Percentiles rank a stretch among this genome's conserved stretches.
These are phyloP conservation scores for Nemania sp. DNA, from an alignment of 2,329 filamentous ascomycete genomes.

Conservation along the genomic window DNA sequence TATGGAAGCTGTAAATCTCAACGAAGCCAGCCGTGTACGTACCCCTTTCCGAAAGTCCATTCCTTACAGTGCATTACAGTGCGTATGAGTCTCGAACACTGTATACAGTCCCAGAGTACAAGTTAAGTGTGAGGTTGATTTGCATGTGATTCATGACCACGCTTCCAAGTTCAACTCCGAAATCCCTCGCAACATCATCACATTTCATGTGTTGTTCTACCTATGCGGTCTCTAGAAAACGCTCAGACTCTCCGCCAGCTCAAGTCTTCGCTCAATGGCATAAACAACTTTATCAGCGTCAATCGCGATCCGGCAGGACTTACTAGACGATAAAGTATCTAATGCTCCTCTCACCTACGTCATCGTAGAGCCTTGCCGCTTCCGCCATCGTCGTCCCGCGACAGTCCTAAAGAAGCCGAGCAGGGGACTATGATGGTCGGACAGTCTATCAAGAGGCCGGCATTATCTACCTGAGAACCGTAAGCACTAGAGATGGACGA, in stretches of 20 bases:
- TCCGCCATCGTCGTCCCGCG: no score
- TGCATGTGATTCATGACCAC: no score
- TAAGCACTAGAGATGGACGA: constrained; percentile 34
- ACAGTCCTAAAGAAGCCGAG: not conserved
- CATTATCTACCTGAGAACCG: not conserved
- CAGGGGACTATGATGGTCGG: not conserved
- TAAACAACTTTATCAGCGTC: not conserved
- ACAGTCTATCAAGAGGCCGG: not conserved
- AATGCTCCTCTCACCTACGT: constrained; percentile 21
- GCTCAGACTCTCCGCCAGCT: not conserved
- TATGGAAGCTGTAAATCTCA: no score
- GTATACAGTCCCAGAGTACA: no score
- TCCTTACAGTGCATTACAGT: no score
- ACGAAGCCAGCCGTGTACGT: no score
- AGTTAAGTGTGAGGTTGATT: no score
- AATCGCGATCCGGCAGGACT: not conserved
- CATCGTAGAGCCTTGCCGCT: constrained; percentile 24
- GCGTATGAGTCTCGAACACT: no score
- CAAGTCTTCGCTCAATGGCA: not conserved
- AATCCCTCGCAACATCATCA: not conserved
- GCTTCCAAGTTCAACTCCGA: no score
- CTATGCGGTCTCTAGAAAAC: not conserved
- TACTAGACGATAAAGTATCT: no score
- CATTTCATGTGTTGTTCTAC: not conserved
- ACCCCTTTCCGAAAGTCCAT: no score